Percentiles rank a stretch among this genome's conserved stretches.
Conservation (phyloP, 768 basidiomycete genomes). For the Amylocystis lapponica region DNA sequence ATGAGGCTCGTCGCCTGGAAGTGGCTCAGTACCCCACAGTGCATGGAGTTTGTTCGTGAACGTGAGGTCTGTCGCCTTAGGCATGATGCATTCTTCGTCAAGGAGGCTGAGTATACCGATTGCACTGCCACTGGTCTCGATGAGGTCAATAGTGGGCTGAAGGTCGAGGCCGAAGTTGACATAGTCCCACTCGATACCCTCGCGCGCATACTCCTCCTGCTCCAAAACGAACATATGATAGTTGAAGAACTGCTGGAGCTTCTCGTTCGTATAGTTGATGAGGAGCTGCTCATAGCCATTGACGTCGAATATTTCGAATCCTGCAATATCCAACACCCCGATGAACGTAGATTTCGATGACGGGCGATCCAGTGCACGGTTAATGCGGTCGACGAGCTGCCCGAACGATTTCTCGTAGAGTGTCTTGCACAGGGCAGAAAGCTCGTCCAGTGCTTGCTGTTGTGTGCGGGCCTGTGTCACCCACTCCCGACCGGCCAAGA, state of each 20-base stretch:
- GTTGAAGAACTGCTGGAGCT: constrained; percentile 96
- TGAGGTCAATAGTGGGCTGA: constrained; percentile 97
- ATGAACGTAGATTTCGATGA: constrained; percentile 92
- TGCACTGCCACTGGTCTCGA: constrained; percentile 64
- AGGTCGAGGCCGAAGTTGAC: constrained; percentile 97
- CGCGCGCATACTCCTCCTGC: constrained; percentile 96
- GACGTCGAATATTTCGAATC: constrained; percentile 94
- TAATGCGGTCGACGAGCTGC: constrained; percentile 89
- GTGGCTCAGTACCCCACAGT: constrained; percentile 57
- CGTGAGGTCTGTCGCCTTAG: constrained; percentile 91
- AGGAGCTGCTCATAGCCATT: constrained; percentile 97
- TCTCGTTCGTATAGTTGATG: constrained; percentile 99
- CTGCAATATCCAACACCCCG: constrained; percentile 97
- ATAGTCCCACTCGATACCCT: constrained; percentile 96
- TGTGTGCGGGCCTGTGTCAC: constrained; percentile 88
- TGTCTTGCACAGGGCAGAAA: constrained; percentile 87
- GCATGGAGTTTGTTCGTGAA: constrained; percentile 90
- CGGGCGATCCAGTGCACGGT: constrained; percentile 89
- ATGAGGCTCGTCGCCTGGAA: constrained; percentile 46
- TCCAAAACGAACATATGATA: constrained; percentile 99
- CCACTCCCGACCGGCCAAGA: constrained; percentile 95
- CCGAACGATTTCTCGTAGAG: constrained; percentile 98
- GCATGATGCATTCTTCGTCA: constrained; percentile 99
- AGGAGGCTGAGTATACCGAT: constrained; percentile 91
- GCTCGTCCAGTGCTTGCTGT: constrained; percentile 90